Evolutionary conservation across 305 asterid genomes (phyloP).

Genomic region (Plantago coronopus): DNA sequence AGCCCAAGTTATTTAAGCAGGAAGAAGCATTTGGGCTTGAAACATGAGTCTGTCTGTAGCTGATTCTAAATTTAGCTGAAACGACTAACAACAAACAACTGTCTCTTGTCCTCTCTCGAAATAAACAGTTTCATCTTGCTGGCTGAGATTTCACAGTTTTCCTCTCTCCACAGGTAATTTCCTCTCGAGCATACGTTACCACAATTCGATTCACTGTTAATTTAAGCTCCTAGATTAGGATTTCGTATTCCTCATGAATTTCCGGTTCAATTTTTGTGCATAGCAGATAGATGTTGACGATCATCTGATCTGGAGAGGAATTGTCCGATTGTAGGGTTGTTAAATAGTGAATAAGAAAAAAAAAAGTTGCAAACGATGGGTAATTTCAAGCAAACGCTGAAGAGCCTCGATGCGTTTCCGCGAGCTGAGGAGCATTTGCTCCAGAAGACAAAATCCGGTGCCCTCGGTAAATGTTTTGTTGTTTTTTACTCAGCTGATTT

Average conservation of each 20-base stretch:
- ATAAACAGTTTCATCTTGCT: neutral
- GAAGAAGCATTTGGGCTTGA: no score
- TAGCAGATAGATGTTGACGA: slow-evolving; percentile 17
- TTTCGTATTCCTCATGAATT: neutral
- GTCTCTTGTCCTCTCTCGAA: neutral
- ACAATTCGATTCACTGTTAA: neutral
- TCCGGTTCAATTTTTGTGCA: no score
- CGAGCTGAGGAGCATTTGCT: slow-evolving; percentile 93
- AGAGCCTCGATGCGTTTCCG: slow-evolving; percentile 85
- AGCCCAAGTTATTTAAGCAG: no score
- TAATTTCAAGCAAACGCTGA: slow-evolving; percentile 65
- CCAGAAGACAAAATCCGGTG: slow-evolving; percentile 91
- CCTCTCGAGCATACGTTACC: neutral
- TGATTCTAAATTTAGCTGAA: no score
- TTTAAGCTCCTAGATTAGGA: neutral
- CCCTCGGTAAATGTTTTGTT: slow-evolving; percentile 51
- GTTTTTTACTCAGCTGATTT: neutral
- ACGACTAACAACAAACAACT: no score
- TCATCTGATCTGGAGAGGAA: slow-evolving; percentile 26
- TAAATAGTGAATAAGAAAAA: neutral
- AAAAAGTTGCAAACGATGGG: slow-evolving; percentile 43
- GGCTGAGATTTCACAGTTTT: slow-evolving; percentile 9
- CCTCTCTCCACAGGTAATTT: neutral
- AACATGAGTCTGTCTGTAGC: no score
- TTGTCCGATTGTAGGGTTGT: slow-evolving; percentile 21